Base-by-base conservation (phyloP, 1,284 basidiomycete genomes). In the Baeospora myosura region DNA sequence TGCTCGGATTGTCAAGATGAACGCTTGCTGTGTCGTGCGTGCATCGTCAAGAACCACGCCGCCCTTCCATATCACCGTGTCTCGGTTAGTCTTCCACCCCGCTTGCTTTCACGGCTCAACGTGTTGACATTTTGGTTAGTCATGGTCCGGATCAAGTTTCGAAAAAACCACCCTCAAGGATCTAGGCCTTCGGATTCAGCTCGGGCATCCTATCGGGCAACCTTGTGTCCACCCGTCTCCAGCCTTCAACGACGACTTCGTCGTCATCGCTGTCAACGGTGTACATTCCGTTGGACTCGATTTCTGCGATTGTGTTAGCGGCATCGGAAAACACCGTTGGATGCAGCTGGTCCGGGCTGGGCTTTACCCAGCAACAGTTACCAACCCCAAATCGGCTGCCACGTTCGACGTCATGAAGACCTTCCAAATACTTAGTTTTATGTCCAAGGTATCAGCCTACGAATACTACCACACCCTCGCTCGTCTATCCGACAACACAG, bases 341-440 rank as follows among this genome's bases (percentile, higher is more conserved):
- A 34, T 49, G 4, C 59, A 61, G 42, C 52, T 61, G 0, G 43
- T 59, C 0, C 37, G 40, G 7, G 24, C 41, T 4, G 39, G 41
- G 2, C 38, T 54, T 16, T 60, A 51, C 31, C 52, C 57, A 1
- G 52, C 54, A 3, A 58, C 49, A 1, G 31, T 42, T 1, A 38
- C 14, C 0, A 41, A 52, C 21, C 58, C 53, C 0, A 44, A 44
- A 21, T 56, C 52, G 1, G 57, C 53, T 0, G 47, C 46, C 1
- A 58, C 56, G 0, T 59, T 61, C 25, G 6, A 28, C 0, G 23
- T 53, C 5, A 43, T 61, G 0, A 44, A 56, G 5, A 18, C 18
- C 5, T 60, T 55, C 37, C 50, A 63, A 5, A 33, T 58, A 0
- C 30, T 61, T 0, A 52, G 50, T 0, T 55, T 54, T 26, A 41